Evolutionary conservation across 768 basidiomycete genomes (phyloP), one percentile per base, ranked within the genome.

Genomic region (Leccinum disarticulatum): DNA sequence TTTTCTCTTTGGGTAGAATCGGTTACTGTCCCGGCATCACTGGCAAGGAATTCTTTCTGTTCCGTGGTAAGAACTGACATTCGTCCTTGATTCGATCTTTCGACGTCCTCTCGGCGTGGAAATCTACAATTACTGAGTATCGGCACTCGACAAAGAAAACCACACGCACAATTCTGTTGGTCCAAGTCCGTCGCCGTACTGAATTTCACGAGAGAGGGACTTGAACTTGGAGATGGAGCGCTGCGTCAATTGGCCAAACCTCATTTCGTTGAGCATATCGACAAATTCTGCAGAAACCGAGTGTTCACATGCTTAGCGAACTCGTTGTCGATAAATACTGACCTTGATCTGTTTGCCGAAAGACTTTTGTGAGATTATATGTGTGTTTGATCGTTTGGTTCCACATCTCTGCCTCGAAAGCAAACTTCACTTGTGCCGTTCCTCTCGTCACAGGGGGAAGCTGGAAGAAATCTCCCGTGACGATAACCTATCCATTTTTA

Each of bases 401-500:
- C 97, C 97, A 98, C 56, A 76, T 73, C 17, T 82, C 75, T 0
- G 94, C 95, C 68, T 99, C 95, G 68, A 99, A 99, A 1, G 93
- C 93, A 67, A 98, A 98, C 68, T 87, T 93, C 47, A 91, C 84
- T 55, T 74, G 63, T 0, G 70, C 70, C n/a, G 69, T 57, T 27
- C 81, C 79, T 71, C 87, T 95, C 7, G 79, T 79, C 0, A 98
- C 95, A 2, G 97, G 97, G 0, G 97, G 97, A 5, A 99, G 83
- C 72, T 99, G 96, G 77, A 98, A 98, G 77, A 98, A 98, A 70
- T 99, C 97, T 8, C 97, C 97, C 2, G 95, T 96, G 25, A 98
- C 87, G 60, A 98, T 80, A 43, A 98, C 76, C 91, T 94, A 69
- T 48, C 50, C 49, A 47, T 19, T 54, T 28, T 64, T 9, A 56